A percentile compares a stretch with the other conserved stretches of the same genome.
phyloP scores from a whole-genome alignment of 2,329 filamentous ascomycete species.

The Botryotinia globosa region DNA sequence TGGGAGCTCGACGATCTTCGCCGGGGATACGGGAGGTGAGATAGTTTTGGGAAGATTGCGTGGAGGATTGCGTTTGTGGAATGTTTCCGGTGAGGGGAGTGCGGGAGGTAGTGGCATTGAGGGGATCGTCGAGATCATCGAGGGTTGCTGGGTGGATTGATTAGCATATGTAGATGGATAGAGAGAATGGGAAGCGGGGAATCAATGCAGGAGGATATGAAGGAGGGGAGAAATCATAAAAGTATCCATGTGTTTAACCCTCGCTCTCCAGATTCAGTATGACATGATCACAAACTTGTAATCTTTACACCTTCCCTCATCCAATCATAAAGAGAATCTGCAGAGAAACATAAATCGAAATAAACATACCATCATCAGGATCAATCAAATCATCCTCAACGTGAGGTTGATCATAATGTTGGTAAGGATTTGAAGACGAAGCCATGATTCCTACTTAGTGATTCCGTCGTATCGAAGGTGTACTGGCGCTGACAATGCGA shows the following conservation, averaged over 20 bases:
- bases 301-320: not conserved
- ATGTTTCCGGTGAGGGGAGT: conserved; percentile 85
- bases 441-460: conserved; percentile 31
- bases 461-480: not conserved
- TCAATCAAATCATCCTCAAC: conserved; percentile 71
- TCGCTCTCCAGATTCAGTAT: not conserved
- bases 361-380: conserved; percentile 66
- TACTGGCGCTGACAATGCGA: not conserved
- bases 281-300: not conserved
- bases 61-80: conserved; percentile 48
- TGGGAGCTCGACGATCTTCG: conserved; percentile 84
- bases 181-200: not conserved
- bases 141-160: conserved; percentile 23
- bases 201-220: not conserved
- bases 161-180: not conserved
- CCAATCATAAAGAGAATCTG: not conserved
- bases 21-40: conserved; percentile 87
- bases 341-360: not conserved
- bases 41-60: conserved; percentile 69
- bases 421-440: conserved; percentile 46
- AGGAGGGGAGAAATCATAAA: not conserved
- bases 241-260: not conserved
- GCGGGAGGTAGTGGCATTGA: conserved; percentile 72
- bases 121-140: conserved; percentile 89
- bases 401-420: conserved; percentile 60